Conservation (phyloP, 176 grass and related monocot genomes). For the Areca catechu region DNA sequence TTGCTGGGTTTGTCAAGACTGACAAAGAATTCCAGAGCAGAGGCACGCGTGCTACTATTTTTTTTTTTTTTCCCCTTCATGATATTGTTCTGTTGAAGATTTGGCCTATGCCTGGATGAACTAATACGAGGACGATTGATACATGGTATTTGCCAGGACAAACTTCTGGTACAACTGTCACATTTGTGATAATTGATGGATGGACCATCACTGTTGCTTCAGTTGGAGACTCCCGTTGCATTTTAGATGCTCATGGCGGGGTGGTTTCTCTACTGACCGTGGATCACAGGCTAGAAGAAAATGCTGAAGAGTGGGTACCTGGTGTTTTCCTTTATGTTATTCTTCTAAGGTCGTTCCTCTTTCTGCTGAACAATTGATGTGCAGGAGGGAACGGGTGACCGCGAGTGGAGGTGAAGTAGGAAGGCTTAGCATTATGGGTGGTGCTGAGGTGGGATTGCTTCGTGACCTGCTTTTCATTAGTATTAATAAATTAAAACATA, state of each 20-base stretch:
- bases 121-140: background rate
- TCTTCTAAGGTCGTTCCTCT: background rate
- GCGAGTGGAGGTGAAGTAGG: conserved; percentile 98
- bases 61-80: background rate
- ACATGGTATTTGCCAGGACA: background rate
- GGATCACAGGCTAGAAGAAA: conserved; percentile 95
- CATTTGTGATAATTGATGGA: conserved; percentile 17
- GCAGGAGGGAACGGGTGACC: conserved; percentile 88
- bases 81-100: background rate
- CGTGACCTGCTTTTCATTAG: conserved; percentile 11
- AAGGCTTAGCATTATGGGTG: conserved; percentile 88
- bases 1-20: conserved; percentile 15
- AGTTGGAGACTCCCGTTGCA: conserved; percentile 15
- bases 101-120: background rate
- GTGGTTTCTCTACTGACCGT: conserved; percentile 78
- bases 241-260: conserved; percentile 42
- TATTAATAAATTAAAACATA: background rate
- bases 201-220: conserved; percentile 14
- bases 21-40: conserved; percentile 12
- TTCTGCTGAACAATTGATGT: background rate
- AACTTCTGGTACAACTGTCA: conserved; percentile 17
- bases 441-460: conserved; percentile 59
- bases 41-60: conserved; percentile 15
- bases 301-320: conserved; percentile 78
- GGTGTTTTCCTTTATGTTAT: conserved; percentile 1